Evolutionary conservation across 192 early-diverging fungal genomes (phyloP).

Genomic region (Coemansia guatemalensis): DNA sequence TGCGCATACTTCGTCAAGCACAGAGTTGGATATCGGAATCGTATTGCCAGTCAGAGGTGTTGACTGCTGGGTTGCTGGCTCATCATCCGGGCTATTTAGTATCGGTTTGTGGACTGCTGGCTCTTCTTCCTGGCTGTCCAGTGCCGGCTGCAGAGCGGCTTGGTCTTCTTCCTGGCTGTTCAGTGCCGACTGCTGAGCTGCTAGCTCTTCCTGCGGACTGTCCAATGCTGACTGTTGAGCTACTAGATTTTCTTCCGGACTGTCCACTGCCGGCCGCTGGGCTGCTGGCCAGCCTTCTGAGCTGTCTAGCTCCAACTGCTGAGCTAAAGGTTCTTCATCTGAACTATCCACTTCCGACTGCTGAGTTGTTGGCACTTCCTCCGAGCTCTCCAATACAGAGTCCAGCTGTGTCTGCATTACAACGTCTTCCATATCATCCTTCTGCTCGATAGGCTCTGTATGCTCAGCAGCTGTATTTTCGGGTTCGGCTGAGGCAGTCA

Average conservation of each 20-base stretch:
- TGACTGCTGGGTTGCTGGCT: background rate
- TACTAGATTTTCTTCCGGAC: background rate
- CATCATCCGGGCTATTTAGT: background rate
- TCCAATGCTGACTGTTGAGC: background rate
- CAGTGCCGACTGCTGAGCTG: background rate
- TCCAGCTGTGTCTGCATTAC: background rate
- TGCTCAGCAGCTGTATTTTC: background rate
- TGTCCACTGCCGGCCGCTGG: background rate
- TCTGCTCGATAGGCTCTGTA: background rate
- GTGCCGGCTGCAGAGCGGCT: background rate
- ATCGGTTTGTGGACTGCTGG: background rate
- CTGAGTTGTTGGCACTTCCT: too few species aligned
- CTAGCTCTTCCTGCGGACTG: background rate
- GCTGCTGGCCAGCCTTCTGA: background rate
- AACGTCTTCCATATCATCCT: background rate
- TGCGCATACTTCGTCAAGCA: constrained; percentile 16
- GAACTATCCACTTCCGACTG: too few species aligned
- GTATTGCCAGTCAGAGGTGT: background rate
- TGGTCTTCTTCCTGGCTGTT: too few species aligned
- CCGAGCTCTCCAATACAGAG: background rate
- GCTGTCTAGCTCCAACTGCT: background rate
- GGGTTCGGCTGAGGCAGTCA: background rate
- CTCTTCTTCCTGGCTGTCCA: background rate
- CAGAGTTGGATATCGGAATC: background rate
- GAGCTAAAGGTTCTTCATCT: too few species aligned